A percentile compares a stretch with the other conserved stretches of the same genome.
Conservation (phyloP, 768 basidiomycete species). For the Lactifluus piperatus region DNA sequence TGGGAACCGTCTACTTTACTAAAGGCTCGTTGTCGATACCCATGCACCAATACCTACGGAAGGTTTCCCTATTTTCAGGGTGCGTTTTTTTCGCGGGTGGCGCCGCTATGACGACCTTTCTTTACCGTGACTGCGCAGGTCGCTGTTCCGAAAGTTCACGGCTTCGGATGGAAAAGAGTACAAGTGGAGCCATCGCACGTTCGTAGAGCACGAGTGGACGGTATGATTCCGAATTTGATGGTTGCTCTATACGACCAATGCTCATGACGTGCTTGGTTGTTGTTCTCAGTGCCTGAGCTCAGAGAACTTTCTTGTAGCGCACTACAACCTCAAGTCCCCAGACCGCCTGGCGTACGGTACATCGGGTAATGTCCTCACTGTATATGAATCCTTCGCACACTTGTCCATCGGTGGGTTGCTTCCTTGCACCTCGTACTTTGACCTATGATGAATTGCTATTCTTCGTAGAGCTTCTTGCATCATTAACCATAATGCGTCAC, state of each 20-base stretch:
- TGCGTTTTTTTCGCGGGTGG: conserved; percentile 29
- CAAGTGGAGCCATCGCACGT: conserved; percentile 49
- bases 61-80: conserved; percentile 58
- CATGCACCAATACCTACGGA: conserved; percentile 58
- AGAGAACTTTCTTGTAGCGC: conserved; percentile 50
- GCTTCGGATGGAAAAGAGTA: conserved; percentile 66
- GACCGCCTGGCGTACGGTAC: conserved; percentile 47
- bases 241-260: background rate
- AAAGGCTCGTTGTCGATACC: conserved; percentile 38
- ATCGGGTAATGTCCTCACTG: conserved; percentile 54
- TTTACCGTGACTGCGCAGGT: conserved; percentile 32
- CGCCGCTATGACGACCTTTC: background rate
- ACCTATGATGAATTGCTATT: background rate
- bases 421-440: background rate
- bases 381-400: conserved; percentile 46
- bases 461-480: conserved; percentile 18
- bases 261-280: background rate
- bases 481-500: conserved; percentile 21
- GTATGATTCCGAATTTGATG: conserved; percentile 34
- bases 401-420: conserved; percentile 42
- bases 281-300: conserved; percentile 42
- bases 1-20: conserved; percentile 52
- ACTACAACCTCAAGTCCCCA: conserved; percentile 53
- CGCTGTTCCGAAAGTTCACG: conserved; percentile 57
- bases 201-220: conserved; percentile 64